phyloP scores from a whole-genome alignment of 106 monocot genomes.

The Posidonia australis region DNA sequence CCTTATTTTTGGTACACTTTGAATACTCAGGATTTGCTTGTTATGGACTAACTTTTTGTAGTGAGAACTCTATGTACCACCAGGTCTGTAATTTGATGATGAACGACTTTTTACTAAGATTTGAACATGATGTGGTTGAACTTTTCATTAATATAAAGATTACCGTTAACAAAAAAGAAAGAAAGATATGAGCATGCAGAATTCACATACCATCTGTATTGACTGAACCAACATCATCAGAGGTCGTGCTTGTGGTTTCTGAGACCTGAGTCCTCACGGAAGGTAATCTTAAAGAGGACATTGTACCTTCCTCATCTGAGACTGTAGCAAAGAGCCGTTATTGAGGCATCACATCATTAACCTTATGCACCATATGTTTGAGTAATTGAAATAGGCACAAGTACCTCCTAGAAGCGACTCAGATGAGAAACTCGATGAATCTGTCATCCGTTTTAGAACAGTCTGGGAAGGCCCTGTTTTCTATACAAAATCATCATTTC shows the following conservation, averaged over 20 bases:
- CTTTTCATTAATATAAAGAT: too few species aligned
- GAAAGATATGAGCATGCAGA: background rate
- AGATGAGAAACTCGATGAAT: constrained; percentile 22
- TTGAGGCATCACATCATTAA: background rate
- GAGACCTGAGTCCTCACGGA: constrained; percentile 25
- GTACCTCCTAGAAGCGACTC: constrained; percentile 11
- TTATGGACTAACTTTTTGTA: too few species aligned
- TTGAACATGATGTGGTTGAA: too few species aligned
- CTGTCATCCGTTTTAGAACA: constrained; percentile 13
- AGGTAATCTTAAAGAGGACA: constrained; percentile 17
- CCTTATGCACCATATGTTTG: too few species aligned
- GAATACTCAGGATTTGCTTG: too few species aligned
- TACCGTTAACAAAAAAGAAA: too few species aligned
- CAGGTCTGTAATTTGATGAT: too few species aligned
- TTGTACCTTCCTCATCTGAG: constrained; percentile 33
- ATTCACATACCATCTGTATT: constrained; percentile 37
- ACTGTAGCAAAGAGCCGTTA: background rate
- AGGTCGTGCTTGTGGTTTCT: constrained; percentile 37
- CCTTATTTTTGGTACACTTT: too few species aligned
- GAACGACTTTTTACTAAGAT: too few species aligned
- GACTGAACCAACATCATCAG: constrained; percentile 27
- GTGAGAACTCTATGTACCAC: too few species aligned
- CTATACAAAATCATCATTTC: constrained; percentile 18
- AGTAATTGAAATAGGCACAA: too few species aligned
- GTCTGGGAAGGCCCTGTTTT: constrained; percentile 30